Base-by-base conservation (phyloP, 352 stramenopile genomes). In the Lagenidium giganteum region DNA sequence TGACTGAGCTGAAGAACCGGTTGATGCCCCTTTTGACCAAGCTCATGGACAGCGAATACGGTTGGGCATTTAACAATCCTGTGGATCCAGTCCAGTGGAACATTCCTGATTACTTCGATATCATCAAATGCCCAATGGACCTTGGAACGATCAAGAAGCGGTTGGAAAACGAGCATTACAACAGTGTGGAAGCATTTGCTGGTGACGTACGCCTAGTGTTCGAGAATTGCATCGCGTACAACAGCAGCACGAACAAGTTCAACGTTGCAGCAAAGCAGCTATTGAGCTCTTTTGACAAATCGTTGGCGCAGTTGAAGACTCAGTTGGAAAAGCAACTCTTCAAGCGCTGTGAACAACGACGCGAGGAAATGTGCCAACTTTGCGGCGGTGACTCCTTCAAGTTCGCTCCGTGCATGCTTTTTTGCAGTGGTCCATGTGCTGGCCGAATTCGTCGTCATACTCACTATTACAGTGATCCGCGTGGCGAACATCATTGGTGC, bases 71-170 rank as follows among this genome's bases (percentile, higher is more conserved):
- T 58, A 92, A 93, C 39, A 83, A 86, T 37, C 96, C 95, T 6
- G 96, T 99, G 14, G 95, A 99, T 70, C 89, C 97, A 6, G 85
- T 96, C 42, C 77, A 90, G 42, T 85, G 95, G 61, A 84, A 93
- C 37, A 95, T 98, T 42, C 88, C 88, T 2, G 83, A 95, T 51
- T 95, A 95, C 46, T 89, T 93, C 42, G 75, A 95, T 26, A 87
- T 95, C 22, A 89, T 99, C 61, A 98, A 98, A 57, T 93, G 90
- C 37, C 96, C 96, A 1, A 99, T 99, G 96, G 96, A 99, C 67
- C 75, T 99, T 16, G 94, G 95, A 16, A 98, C 95, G n/a, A 97
- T 99, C 57, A 95, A 96, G 59, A 98, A 98, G 61, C 75, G 88
- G 1, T 55, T 98, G 22, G 95, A 98, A 50, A 95, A 87, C 57